phyloP scores from a whole-genome alignment of 441 rosid species.

The Gossypium gossypioides region DNA sequence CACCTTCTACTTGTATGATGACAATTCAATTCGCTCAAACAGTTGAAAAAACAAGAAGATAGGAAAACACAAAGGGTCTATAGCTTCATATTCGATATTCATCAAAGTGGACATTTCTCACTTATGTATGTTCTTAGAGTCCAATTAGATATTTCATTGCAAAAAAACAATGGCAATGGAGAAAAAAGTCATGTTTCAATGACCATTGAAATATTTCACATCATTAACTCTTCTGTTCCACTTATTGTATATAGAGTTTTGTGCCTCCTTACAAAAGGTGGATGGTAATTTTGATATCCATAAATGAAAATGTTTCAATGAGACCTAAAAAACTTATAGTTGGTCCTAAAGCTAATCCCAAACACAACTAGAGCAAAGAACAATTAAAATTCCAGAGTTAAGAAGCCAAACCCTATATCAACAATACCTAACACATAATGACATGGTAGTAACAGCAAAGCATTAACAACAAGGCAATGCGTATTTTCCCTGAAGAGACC shows the following conservation, averaged over 20 bases:
- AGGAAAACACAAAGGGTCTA: background rate
- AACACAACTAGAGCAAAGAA: background rate
- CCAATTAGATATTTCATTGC: background rate
- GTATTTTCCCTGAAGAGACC: background rate
- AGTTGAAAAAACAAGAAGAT: background rate
- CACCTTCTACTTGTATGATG: background rate
- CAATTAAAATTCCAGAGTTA: background rate
- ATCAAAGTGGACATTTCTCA: background rate
- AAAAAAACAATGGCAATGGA: background rate
- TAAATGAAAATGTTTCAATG: background rate
- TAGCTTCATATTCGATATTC: background rate
- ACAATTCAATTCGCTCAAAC: background rate
- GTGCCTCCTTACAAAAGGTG: background rate
- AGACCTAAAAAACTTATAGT: background rate
- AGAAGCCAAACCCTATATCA: background rate
- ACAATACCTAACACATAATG: background rate
- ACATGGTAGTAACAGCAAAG: background rate
- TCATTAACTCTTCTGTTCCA: background rate
- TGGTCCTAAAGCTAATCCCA: background rate
- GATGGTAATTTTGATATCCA: background rate
- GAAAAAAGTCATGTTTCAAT: background rate
- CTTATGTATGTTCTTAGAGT: too few relatives aligned
- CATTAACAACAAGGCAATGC: background rate
- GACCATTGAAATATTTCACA: background rate
- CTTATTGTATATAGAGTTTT: background rate